Percentiles rank a stretch among this genome's conserved stretches.
Conservation (phyloP, 345 rosid species). For the Moringa oleifera region DNA sequence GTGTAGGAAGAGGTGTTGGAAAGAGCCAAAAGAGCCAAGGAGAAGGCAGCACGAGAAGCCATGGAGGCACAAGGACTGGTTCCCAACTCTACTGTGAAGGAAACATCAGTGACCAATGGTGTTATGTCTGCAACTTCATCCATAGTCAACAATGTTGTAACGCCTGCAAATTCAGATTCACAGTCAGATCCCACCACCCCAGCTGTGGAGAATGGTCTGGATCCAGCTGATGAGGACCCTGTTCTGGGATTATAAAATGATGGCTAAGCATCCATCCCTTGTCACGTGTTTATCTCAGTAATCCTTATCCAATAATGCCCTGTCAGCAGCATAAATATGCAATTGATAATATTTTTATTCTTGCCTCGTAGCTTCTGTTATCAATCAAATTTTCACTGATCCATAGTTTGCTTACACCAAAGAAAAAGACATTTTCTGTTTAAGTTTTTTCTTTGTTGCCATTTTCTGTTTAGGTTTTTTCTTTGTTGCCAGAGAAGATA, state of each 20-base stretch:
- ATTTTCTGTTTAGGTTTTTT: no score
- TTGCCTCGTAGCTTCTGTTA: not conserved
- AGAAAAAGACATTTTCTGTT: not conserved
- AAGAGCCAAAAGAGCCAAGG: slow-evolving; percentile 78
- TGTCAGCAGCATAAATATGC: not conserved
- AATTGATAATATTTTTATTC: not conserved
- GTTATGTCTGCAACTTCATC: slow-evolving; percentile 17
- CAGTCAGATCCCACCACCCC: slow-evolving; percentile 6
- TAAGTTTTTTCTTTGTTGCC: no score
- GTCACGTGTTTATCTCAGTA: not conserved
- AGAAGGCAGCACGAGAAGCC: slow-evolving; percentile 71
- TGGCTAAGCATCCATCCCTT: slow-evolving; percentile 3
- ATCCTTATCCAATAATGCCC: not conserved
- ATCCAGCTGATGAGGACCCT: slow-evolving; percentile 13
- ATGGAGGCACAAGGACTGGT: slow-evolving; percentile 48
- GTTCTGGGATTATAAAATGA: slow-evolving; percentile 14
- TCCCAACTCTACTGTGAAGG: slow-evolving; percentile 24
- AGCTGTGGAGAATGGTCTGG: slow-evolving; percentile 10
- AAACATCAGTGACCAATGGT: slow-evolving; percentile 13
- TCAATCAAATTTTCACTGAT: no score
- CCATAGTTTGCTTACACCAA: not conserved
- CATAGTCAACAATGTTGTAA: not conserved
- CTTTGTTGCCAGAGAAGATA: no score
- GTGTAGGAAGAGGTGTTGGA: slow-evolving; percentile 76
- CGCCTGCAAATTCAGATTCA: slow-evolving; percentile 14